These are phyloP conservation scores for Quercus tomentella DNA, from an alignment of 331 rosid genomes.

Conservation along the genomic window DNA sequence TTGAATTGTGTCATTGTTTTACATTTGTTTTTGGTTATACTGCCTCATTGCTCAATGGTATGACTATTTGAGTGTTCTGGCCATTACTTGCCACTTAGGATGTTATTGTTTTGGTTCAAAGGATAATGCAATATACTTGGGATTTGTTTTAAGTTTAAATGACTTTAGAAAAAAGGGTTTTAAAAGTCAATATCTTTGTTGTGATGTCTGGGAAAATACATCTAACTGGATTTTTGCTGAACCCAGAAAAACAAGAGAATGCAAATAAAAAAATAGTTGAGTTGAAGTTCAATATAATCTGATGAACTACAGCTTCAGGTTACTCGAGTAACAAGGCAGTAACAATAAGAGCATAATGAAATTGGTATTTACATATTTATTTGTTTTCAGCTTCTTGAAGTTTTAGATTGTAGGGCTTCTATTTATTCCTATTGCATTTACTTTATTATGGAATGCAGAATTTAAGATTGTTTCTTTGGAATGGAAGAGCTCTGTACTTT, in stretches of 20 bases:
- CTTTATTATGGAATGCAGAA: not conserved
- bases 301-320: not conserved
- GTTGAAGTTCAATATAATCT: not conserved
- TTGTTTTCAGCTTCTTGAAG: not conserved
- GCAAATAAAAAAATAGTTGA: not conserved
- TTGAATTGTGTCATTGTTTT: not conserved
- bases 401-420: not conserved
- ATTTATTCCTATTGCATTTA: not conserved
- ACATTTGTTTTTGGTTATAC: not conserved
- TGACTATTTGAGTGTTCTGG: not conserved
- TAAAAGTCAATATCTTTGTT: not conserved
- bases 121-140: not conserved
- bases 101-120: not conserved
- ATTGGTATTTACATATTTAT: not conserved
- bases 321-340: not conserved
- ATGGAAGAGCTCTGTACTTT: not conserved
- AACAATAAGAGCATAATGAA: not conserved
- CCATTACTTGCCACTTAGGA: not conserved
- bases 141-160: not conserved
- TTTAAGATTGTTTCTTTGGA: slow-evolving; percentile 3
- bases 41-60: not conserved
- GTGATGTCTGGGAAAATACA: not conserved
- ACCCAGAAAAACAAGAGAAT: not conserved
- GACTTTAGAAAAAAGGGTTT: too few relatives aligned
- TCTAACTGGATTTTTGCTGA: not conserved